phyloP scores from a whole-genome alignment of 257 asterid species.

The Przewalskia tangutica region DNA sequence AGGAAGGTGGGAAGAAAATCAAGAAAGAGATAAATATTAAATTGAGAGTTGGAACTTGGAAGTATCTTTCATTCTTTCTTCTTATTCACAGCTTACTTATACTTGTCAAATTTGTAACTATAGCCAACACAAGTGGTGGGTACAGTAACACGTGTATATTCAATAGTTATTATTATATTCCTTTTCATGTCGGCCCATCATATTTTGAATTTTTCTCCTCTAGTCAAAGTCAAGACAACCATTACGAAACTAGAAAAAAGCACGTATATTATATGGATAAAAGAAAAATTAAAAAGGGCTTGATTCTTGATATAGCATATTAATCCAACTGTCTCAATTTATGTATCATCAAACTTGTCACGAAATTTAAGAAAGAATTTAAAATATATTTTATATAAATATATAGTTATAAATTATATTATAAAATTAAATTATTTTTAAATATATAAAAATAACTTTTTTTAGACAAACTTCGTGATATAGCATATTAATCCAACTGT shows the following conservation, averaged over 20 bases:
- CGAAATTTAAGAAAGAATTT: too few relatives aligned
- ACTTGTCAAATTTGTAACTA: not conserved
- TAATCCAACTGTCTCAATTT: too few relatives aligned
- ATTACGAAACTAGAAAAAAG: not conserved
- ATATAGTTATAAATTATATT: too few relatives aligned
- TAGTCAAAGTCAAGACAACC: slow-evolving; percentile 1
- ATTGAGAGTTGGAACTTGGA: not conserved
- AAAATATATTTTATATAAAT: too few relatives aligned
- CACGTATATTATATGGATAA: not conserved
- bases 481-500: too few relatives aligned
- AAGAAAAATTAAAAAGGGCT: not conserved
- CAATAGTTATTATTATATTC: not conserved
- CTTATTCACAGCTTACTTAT: not conserved
- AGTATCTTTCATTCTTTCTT: not conserved
- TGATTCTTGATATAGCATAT: not conserved
- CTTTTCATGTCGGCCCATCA: not conserved
- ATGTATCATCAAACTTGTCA: too few relatives aligned
- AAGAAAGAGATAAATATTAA: not conserved
- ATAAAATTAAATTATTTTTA: too few relatives aligned
- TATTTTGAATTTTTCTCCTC: not conserved
- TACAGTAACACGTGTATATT: not conserved
- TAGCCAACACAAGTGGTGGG: not conserved
- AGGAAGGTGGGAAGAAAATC: slow-evolving; percentile 4
- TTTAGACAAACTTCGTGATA: too few relatives aligned
- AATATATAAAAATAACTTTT: too few relatives aligned